Conservation (phyloP, 2,329 filamentous ascomycete species). For the Teratosphaeria viscida region DNA sequence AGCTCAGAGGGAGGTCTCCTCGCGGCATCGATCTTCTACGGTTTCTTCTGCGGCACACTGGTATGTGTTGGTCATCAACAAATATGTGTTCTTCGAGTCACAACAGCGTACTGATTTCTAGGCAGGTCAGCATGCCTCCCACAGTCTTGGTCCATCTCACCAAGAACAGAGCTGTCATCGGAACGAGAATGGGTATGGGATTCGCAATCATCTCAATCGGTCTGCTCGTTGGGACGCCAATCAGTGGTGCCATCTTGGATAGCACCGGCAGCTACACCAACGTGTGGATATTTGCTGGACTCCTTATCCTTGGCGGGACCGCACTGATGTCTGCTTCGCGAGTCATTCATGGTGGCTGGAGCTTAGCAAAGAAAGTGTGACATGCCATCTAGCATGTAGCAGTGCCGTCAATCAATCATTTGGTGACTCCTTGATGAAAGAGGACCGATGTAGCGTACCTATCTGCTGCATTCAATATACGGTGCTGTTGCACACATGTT, state of each 20-base stretch:
- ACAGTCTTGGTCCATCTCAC: conserved; percentile 36
- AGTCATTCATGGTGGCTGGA: conserved; percentile 19
- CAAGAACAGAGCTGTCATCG: conserved; percentile 34
- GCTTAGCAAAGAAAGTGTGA: conserved; percentile 14
- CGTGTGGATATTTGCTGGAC: conserved; percentile 36
- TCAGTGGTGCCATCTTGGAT: conserved; percentile 45
- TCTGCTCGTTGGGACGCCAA: conserved; percentile 46
- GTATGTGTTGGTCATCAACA: conserved; percentile 17
- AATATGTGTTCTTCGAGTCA: neutral
- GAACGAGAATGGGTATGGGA: conserved; percentile 46
- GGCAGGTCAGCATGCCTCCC: conserved; percentile 27
- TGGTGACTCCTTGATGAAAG: no score
- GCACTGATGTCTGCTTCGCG: conserved; percentile 14
- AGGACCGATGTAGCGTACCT: no score
- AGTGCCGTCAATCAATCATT: neutral
- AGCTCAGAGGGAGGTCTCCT: conserved; percentile 28
- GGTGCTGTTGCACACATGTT: no score
- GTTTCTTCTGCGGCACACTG: conserved; percentile 40
- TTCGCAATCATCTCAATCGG: conserved; percentile 43
- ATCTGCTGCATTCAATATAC: no score
- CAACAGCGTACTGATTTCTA: neutral
- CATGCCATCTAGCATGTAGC: neutral
- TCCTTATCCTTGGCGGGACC: conserved; percentile 18
- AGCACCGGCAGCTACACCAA: conserved; percentile 30
- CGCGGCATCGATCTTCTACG: conserved; percentile 35